Base-by-base conservation (phyloP, 805 yeast species). In the Lachancea dasiensis region DNA sequence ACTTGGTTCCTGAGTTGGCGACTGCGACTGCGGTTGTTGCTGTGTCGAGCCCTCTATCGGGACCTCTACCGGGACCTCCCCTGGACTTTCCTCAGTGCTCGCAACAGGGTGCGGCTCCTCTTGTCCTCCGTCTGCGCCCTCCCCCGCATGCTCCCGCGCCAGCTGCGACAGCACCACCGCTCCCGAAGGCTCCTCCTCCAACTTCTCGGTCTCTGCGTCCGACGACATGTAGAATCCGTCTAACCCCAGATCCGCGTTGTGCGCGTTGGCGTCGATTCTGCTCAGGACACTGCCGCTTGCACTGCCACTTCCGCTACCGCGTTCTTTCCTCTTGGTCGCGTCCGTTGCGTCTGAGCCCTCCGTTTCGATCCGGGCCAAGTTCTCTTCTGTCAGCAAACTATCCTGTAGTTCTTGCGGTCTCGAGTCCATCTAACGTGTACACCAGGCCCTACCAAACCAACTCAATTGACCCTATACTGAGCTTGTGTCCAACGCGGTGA, bases 191-290 rank as follows among this genome's bases (percentile, higher is more conserved):
- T 63, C 56, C 45, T 62, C 54, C 30, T 77, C 90, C 85, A 86
- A 77, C 50, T 76, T 81, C 54, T 87, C 96, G 0, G 97, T 87
- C 56, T 87, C 97, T 13, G 92, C 95, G 60, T 87, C 96, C 11
- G 92, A 81, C 9, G 61, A 53, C 21, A 58, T 45, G 37, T 52
- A 56, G 36, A 49, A 50, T 30, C 54, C 61, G 8, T 54, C 48
- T 17, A 54, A 28, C 33, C 74, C 77, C 45, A 76, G 58, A 39
- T 76, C 83, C 8, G 38, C 45, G 13, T 18, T 38, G 11, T 17
- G 5, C 18, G 34, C 40, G 21, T 46, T 47, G n/a, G 46, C 47
- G 31, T 52, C 58, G 2, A 54, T 44, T 17, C 43, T 49, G 27
- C 56, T 54, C 34, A 54, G 34, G 2, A 49, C 50, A 41, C 58